These are phyloP conservation scores for Fusarium succisae DNA, from an alignment of 2,329 filamentous ascomycete genomes.

Conservation along the genomic window DNA sequence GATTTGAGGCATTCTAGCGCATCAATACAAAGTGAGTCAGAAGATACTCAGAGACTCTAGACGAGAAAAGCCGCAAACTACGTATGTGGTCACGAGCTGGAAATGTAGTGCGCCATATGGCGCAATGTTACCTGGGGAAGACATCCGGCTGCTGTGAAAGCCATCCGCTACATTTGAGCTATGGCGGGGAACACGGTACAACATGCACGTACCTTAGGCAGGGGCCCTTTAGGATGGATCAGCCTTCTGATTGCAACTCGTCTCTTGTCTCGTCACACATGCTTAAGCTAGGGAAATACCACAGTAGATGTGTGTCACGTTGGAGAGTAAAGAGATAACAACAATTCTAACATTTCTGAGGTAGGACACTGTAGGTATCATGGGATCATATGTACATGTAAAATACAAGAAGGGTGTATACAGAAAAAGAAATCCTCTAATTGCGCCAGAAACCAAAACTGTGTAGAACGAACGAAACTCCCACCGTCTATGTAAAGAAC, in stretches of 20 bases:
- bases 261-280: constrained; percentile 17
- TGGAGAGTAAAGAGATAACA: constrained; percentile 8
- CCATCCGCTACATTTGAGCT: not conserved
- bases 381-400: not conserved
- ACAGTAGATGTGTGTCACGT: constrained; percentile 14
- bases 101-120: constrained; percentile 25
- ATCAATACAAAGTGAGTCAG: constrained; percentile 4
- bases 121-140: constrained; percentile 15
- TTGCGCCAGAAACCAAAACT: not conserved
- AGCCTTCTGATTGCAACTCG: not conserved
- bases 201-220: not conserved
- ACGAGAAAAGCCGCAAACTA: constrained; percentile 4
- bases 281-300: not conserved
- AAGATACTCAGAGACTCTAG: not conserved
- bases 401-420: constrained; percentile 14
- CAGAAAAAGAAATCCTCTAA: constrained; percentile 4
- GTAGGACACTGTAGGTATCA: not conserved
- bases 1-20: not conserved
- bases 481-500: constrained; percentile 29
- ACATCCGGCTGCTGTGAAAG: constrained; percentile 11
- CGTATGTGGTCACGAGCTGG: constrained; percentile 29
- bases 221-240: constrained; percentile 1
- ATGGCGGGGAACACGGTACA: constrained; percentile 15
- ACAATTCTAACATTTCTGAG: not conserved
- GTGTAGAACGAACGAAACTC: constrained; percentile 14